These are phyloP conservation scores for Trichophyton benhamiae DNA, from an alignment of 2,329 filamentous ascomycete genomes.

Conservation along the genomic window DNA sequence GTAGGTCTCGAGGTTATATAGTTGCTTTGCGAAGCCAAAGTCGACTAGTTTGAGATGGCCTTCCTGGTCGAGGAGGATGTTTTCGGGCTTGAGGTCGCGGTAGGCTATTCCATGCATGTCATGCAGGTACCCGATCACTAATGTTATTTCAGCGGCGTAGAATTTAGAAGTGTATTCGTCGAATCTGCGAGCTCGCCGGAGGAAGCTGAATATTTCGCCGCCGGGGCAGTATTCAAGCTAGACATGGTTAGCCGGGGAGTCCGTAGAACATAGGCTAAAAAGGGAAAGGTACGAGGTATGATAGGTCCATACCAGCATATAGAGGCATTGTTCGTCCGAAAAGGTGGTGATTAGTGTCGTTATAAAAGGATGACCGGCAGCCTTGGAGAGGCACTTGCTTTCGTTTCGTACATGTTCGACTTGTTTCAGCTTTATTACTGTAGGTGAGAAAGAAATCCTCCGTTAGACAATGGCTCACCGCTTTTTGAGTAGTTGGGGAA, in stretches of 20 bases:
- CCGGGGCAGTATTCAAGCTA: slow-evolving; percentile 56
- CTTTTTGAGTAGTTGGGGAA: neutral
- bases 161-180: slow-evolving; percentile 51
- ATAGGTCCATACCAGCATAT: slow-evolving; percentile 35
- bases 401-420: slow-evolving; percentile 58
- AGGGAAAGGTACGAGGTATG: neutral
- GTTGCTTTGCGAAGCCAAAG: slow-evolving; percentile 56
- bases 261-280: neutral
- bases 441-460: slow-evolving; percentile 6
- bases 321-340: slow-evolving; percentile 48
- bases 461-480: slow-evolving; percentile 5
- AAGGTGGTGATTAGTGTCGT: slow-evolving; percentile 53
- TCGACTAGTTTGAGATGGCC: slow-evolving; percentile 56
- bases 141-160: slow-evolving; percentile 54
- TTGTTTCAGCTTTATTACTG: slow-evolving; percentile 50
- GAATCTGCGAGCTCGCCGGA: slow-evolving; percentile 50
- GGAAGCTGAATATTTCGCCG: slow-evolving; percentile 55
- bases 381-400: slow-evolving; percentile 49
- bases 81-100: slow-evolving; percentile 54
- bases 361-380: slow-evolving; percentile 54
- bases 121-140: slow-evolving; percentile 54
- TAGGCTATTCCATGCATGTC: slow-evolving; percentile 54
- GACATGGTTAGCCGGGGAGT: neutral
- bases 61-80: slow-evolving; percentile 53
- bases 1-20: slow-evolving; percentile 47